Base-by-base conservation (phyloP, 2,329 filamentous ascomycete species). In the Fusarium veterinarium region DNA sequence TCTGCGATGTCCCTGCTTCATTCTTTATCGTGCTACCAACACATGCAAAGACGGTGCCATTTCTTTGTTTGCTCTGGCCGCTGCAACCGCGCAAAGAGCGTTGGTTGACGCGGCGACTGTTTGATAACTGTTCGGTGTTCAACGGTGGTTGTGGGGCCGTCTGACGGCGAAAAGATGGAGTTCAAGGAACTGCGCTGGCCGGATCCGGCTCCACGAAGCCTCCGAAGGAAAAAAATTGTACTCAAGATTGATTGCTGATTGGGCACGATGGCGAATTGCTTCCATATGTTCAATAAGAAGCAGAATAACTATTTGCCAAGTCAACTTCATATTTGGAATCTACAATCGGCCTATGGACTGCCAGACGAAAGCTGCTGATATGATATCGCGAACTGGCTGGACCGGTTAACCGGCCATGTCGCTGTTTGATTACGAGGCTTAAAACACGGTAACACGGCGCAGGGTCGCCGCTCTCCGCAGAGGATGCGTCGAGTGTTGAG, bases 151-250 rank as follows among this genome's bases (percentile, higher is more conserved):
- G 60, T 52, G 66, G 70, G 57, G 66, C 57, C 70, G 70, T 60
- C 19, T 35, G 42, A 45, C 70, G 70, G 69, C 60, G 69, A 70
- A 64, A 72, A 59, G 52, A 41, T 73, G 69, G 69, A 56, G 69
- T 33, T 42, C 16, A 40, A 37, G 41, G 17, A 53, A 46, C 59
- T 69, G 64, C 59, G 59, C 44, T 38, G 53, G 40, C 52, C 70
- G 70, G 70, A 70, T 67, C 69, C 70, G 70, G 69, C 35, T 60
- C 57, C 42, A 57, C 30, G 42, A 48, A 60, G 25, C 46, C 56
- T 48, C 64, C 52, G 69, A 52, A 23, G 9, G 17, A 49, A 69
- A 49, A 69, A 46, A 16, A 37, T 25, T 28, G 17, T 37, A 20
- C 48, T 45, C 33, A 65, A 42, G 30, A 31, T 53, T 52, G 45